Evolutionary conservation across 305 asterid species (phyloP), one percentile per base, ranked within the genome.

Genomic region (Rubia balearica): DNA sequence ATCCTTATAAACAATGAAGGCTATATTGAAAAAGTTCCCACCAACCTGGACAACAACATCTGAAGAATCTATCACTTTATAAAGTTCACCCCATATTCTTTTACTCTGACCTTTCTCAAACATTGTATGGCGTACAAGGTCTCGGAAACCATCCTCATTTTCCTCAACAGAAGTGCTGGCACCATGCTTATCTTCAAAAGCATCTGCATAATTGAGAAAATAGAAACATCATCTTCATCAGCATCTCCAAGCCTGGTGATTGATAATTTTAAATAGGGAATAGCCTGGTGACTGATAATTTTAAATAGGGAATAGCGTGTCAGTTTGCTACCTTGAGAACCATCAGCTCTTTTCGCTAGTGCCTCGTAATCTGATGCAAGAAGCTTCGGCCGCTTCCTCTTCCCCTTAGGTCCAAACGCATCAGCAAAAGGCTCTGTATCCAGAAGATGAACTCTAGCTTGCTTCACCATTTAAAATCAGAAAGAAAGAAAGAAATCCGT

Each of bases 71-170:
- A 94, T 84, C 68, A 94, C 99, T 87, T 91, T 94, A 84, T 91
- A 94, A 59, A 91, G 96, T 81, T 94, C 99, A 74, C 99, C 96
- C 99, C 99, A 94, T 76, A 94, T 89, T 79, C 96, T 97, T 76
- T 94, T 94, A 81, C 99, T 94, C 82, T 94, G 97, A 74, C 99
- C 97, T 75, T 94, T 94, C 55, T 91, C 99, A 78, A 94, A 94
- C 92, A 94, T 87, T 3, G 81, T 91, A 79, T 94, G 96, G 59
- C 97, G 84, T n/a, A 91, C 98, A 70, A 87, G 92, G 80, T 91
- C 97, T 79, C 93, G 85, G 77, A 87, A 84, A 30, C 96, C 96
- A 82, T 91, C 96, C 73, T 81, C 91, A 83, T 79, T 86, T 74
- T 75, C 96, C 82, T 82, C 92, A 8, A 84, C 65, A 46, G 92